Evolutionary conservation across 2,329 filamentous ascomycete species (phyloP).

Genomic region (Colletotrichum caudatum): DNA sequence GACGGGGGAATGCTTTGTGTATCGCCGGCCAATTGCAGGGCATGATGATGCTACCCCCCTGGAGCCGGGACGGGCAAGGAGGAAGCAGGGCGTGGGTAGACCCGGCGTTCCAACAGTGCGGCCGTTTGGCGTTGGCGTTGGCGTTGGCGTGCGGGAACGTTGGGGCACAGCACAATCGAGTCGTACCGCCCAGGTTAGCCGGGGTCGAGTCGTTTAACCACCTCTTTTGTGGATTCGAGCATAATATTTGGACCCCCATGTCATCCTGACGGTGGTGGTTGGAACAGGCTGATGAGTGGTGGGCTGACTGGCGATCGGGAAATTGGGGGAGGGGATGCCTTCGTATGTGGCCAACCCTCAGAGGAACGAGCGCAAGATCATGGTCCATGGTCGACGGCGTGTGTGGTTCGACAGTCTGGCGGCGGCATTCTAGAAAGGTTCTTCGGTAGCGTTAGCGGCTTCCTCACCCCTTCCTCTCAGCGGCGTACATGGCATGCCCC

Average conservation of each 20-base stretch:
- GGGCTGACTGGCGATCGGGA: constrained; percentile 11
- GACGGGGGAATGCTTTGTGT: constrained; percentile 16
- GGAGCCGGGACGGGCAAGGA: constrained; percentile 14
- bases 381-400: constrained; percentile 7
- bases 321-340: constrained; percentile 4
- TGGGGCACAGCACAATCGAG: constrained; percentile 2
- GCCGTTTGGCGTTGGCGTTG: constrained; percentile 12
- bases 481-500: constrained; percentile 8
- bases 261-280: background rate
- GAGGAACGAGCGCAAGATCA: background rate
- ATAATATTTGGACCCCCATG: background rate
- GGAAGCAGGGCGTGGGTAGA: constrained; percentile 13
- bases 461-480: constrained; percentile 1
- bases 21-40: constrained; percentile 35
- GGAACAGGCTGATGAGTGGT: constrained; percentile 12
- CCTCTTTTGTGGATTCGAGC: background rate
- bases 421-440: constrained; percentile 40
- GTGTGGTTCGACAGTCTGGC: constrained; percentile 21
- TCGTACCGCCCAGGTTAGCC: constrained; percentile 6
- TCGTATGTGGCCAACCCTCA: background rate
- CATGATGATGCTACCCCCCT: constrained; percentile 20
- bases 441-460: constrained; percentile 15
- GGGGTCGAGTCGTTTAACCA: background rate
- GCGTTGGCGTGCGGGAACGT: background rate
- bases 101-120: constrained; percentile 7